Evolutionary conservation across 495 filamentous ascomycete genomes (phyloP).

Genomic region (Neurospora sp.): DNA sequence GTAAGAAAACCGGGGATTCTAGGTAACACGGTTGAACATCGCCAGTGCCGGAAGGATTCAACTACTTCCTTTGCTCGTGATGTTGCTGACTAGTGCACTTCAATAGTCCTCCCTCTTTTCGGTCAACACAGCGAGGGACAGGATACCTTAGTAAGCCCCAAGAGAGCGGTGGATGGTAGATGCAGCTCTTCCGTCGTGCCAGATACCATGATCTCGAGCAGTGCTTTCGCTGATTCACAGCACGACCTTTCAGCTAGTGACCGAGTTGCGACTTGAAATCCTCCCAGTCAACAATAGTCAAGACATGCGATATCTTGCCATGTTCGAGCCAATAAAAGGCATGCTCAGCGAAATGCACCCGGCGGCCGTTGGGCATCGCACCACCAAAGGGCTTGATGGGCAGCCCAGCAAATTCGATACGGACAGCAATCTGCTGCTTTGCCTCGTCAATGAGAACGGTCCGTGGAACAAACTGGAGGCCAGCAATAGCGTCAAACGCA

Average conservation of each 20-base stretch:
- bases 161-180: neutral
- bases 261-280: slow-evolving; percentile 17
- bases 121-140: neutral
- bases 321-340: slow-evolving; percentile 26
- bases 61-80: neutral
- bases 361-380: slow-evolving; percentile 11
- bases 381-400: slow-evolving; percentile 13
- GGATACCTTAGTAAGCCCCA: neutral
- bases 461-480: slow-evolving; percentile 13
- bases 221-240: neutral
- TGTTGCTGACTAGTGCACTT: neutral
- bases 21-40: neutral
- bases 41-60: neutral
- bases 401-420: slow-evolving; percentile 21
- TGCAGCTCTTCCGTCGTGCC: neutral
- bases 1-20: neutral
- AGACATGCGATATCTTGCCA: slow-evolving; percentile 24
- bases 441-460: slow-evolving; percentile 17
- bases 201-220: neutral
- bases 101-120: neutral
- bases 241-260: neutral
- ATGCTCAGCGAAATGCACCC: slow-evolving; percentile 22
- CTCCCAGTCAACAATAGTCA: slow-evolving; percentile 25
- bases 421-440: slow-evolving; percentile 16
- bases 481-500: slow-evolving; percentile 17